phyloP scores from a whole-genome alignment of 441 rosid genomes.

The Euphorbia celastroides region DNA sequence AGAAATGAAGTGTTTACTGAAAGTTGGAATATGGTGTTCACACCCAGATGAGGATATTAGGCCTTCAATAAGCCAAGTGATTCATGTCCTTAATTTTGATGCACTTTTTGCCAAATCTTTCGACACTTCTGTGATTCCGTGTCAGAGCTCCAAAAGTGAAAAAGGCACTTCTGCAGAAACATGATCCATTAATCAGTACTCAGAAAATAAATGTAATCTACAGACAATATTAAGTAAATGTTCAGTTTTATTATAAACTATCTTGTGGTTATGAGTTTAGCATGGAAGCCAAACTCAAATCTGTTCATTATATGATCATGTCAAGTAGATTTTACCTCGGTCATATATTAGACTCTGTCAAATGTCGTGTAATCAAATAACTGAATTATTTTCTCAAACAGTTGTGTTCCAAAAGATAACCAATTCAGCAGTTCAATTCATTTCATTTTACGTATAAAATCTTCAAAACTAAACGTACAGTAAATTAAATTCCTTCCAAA shows the following conservation, averaged over 20 bases:
- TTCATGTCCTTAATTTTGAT: neutral
- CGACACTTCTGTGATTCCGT: neutral
- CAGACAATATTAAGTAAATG: neutral
- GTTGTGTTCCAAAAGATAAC: too few relatives aligned
- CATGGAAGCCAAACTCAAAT: neutral
- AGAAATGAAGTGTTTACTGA: neutral
- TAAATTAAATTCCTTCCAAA: too few relatives aligned
- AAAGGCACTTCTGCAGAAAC: neutral
- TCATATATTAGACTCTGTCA: neutral
- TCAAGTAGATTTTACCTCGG: neutral
- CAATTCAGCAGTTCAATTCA: too few relatives aligned
- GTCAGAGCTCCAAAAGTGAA: neutral
- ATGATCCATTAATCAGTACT: neutral
- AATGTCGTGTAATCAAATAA: neutral
- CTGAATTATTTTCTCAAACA: too few relatives aligned
- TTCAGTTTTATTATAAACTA: neutral
- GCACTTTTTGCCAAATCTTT: constrained; percentile 31
- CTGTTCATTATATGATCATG: neutral
- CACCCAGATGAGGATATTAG: neutral
- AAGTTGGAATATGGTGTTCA: neutral
- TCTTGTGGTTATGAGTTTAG: too few relatives aligned
- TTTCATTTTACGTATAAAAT: too few relatives aligned
- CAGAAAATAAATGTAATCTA: neutral
- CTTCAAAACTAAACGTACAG: too few relatives aligned
- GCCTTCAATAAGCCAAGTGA: neutral